phyloP scores from a whole-genome alignment of 129 eudicot genomes.

The Smallanthus sonchifolius region DNA sequence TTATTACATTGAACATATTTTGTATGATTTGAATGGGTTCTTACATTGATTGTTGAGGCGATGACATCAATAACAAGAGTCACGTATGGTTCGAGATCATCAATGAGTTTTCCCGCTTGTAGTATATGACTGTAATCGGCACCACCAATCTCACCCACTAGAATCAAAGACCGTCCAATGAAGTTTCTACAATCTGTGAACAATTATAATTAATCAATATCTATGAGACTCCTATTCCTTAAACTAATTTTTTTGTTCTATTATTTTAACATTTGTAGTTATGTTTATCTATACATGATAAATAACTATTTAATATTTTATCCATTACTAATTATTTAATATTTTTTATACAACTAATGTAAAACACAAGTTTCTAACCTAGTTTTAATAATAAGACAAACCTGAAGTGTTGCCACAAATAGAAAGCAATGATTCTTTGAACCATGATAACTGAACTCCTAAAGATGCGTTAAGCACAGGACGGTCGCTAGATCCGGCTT shows the following conservation, averaged over 20 bases:
- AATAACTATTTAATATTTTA: too few species aligned
- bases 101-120: slow-evolving; percentile 15
- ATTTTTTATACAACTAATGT: too few species aligned
- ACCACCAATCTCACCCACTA: slow-evolving; percentile 73
- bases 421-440: slow-evolving; percentile 15
- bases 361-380: too few species aligned
- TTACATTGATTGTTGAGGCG: slow-evolving; percentile 36
- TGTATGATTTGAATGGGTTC: background rate
- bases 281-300: too few species aligned
- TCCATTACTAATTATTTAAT: too few species aligned
- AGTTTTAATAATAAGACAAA: background rate
- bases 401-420: slow-evolving; percentile 24
- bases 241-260: too few species aligned
- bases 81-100: slow-evolving; percentile 22
- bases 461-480: slow-evolving; percentile 18
- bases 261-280: too few species aligned
- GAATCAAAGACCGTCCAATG: slow-evolving; percentile 33
- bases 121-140: slow-evolving; percentile 50
- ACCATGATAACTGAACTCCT: slow-evolving; percentile 28
- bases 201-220: background rate
- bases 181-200: slow-evolving; percentile 38
- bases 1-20: too few species aligned
- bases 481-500: background rate
- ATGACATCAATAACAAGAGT: slow-evolving; percentile 37
- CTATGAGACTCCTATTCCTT: too few species aligned